phyloP scores from a whole-genome alignment of 169 alveolate species.

The Babesia bigemina region DNA sequence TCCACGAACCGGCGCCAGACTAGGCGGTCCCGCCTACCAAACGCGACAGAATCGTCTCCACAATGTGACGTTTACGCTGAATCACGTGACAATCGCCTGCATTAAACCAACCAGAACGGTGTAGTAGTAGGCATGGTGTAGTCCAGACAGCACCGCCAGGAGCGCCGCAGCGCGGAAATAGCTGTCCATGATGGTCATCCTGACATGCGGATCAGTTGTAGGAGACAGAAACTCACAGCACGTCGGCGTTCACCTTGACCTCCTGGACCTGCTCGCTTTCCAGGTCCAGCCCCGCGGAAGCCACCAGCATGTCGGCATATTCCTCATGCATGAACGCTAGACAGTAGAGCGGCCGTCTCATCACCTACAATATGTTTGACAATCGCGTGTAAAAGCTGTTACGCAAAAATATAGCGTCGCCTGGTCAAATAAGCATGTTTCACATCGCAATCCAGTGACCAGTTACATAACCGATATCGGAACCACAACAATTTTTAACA shows the following conservation, averaged over 20 bases:
- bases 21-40: not conserved
- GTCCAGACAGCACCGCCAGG: constrained; percentile 53
- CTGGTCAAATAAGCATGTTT: no score
- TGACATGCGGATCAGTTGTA: not conserved
- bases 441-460: no score
- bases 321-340: constrained; percentile 86
- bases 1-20: not conserved
- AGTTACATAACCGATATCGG: not conserved
- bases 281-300: constrained; percentile 59
- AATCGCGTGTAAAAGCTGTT: no score
- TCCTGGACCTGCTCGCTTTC: not conserved
- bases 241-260: constrained; percentile 28
- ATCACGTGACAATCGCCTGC: not conserved
- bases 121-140: constrained; percentile 53
- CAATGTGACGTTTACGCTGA: constrained; percentile 2
- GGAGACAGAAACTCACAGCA: constrained; percentile 37
- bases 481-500: not conserved
- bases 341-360: constrained; percentile 75
- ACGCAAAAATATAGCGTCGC: no score
- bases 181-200: constrained; percentile 37
- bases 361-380: constrained; percentile 20
- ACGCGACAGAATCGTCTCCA: constrained; percentile 2
- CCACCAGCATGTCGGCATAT: constrained; percentile 76
- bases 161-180: constrained; percentile 64
- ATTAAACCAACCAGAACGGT: constrained; percentile 31